Evolutionary conservation across 1,139 yeast genomes (phyloP).

Genomic region (Candida pseudoviswanathii): DNA sequence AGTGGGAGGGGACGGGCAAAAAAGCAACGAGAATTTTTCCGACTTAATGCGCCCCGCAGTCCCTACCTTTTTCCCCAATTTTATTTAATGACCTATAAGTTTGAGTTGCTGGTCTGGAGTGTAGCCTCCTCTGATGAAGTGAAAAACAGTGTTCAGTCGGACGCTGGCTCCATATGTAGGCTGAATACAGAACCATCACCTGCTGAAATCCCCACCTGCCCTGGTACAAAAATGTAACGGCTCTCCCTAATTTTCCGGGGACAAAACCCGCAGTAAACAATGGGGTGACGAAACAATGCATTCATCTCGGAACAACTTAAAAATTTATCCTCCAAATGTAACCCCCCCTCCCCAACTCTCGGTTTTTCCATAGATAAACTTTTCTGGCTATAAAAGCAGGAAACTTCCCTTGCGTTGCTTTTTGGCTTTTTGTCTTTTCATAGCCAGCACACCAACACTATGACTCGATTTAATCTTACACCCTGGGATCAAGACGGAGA

Average conservation of each 20-base stretch:
- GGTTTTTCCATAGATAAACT: neutral
- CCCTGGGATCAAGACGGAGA: conserved; percentile 8
- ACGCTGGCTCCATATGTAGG: no score
- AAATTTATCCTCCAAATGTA: neutral
- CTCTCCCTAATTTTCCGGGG: neutral
- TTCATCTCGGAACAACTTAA: conserved; percentile 1
- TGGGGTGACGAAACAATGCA: conserved; percentile 1
- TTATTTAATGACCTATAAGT: neutral
- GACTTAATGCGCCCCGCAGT: neutral
- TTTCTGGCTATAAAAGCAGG: neutral
- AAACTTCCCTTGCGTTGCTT: no score
- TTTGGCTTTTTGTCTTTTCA: neutral
- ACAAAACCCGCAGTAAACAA: neutral
- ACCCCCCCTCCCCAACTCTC: no score
- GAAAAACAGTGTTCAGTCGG: no score
- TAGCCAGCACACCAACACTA: neutral
- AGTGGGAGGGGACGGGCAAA: neutral
- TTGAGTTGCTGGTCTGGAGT: no score
- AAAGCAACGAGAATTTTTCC: neutral
- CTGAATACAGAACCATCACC: neutral
- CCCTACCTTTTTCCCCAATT: neutral
- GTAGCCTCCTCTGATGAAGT: no score
- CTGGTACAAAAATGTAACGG: neutral
- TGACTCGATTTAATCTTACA: conserved; percentile 3
- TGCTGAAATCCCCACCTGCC: neutral